These are phyloP conservation scores for Chaetomium globosum DNA, from an alignment of 2,329 filamentous ascomycete genomes.

Conservation along the genomic window DNA sequence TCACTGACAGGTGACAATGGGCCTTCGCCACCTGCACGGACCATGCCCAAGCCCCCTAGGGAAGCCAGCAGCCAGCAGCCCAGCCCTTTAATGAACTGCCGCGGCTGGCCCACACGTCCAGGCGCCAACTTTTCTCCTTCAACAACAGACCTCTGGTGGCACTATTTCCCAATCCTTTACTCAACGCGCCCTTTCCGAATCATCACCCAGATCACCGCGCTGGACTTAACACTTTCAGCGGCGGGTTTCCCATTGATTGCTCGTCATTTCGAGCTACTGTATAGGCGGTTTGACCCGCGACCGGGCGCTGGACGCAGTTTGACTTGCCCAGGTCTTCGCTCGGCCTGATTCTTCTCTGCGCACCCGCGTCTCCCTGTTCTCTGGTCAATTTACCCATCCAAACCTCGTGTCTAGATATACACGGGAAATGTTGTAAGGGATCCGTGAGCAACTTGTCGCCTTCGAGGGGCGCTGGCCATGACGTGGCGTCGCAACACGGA, in stretches of 20 bases:
- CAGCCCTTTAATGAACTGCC: conserved; percentile 32
- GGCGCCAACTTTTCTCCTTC: conserved; percentile 38
- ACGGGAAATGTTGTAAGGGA: conserved; percentile 33
- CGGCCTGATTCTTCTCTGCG: conserved; percentile 24
- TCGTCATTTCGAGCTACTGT: conserved; percentile 22
- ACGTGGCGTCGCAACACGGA: conserved; percentile 31
- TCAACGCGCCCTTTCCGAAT: conserved; percentile 26
- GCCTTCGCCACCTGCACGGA: conserved; percentile 30
- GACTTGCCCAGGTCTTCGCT: conserved; percentile 21
- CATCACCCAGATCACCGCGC: conserved; percentile 20
- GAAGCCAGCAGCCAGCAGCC: background rate
- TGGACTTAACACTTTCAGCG: background rate
- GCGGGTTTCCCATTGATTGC: conserved; percentile 13
- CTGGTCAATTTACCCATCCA: conserved; percentile 26
- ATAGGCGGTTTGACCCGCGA: conserved; percentile 23
- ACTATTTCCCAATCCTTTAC: conserved; percentile 26
- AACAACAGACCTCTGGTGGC: conserved; percentile 26
- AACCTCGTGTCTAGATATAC: conserved; percentile 29
- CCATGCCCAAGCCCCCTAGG: conserved; percentile 20
- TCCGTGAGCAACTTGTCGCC: conserved; percentile 26
- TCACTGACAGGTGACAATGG: background rate
- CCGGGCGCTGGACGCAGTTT: conserved; percentile 15
- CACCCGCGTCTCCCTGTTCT: conserved; percentile 26
- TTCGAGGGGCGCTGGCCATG: conserved; percentile 29
- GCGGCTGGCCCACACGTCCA: conserved; percentile 33